Evolutionary conservation across 495 filamentous ascomycete species (phyloP).

Genomic region (Parathielavia hyrcaniae): DNA sequence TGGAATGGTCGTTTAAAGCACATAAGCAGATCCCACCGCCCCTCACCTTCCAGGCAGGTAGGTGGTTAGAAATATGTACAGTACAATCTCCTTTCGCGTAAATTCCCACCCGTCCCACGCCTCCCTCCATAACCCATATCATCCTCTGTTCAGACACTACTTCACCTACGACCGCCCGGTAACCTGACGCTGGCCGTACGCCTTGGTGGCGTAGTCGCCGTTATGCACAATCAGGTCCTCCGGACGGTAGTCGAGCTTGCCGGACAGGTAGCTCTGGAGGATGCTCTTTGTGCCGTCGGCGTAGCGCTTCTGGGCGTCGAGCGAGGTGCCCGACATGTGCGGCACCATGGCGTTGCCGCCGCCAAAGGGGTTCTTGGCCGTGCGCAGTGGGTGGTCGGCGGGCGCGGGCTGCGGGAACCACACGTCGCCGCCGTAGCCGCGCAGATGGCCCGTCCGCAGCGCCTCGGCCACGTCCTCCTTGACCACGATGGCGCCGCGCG

Average conservation of each 20-base stretch:
- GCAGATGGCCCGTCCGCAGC: constrained; percentile 85
- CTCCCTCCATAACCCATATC: no score
- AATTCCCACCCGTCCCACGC: background rate
- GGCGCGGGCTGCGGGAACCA: constrained; percentile 82
- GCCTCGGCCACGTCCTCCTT: constrained; percentile 98
- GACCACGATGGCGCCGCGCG: constrained; percentile 96
- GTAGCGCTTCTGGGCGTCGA: constrained; percentile 96
- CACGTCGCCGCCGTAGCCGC: constrained; percentile 95
- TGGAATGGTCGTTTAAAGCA: background rate
- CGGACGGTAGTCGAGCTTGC: constrained; percentile 76
- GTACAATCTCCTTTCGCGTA: background rate
- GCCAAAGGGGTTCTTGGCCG: constrained; percentile 88
- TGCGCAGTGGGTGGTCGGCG: constrained; percentile 87
- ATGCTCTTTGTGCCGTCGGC: constrained; percentile 84
- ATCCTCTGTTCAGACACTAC: no score
- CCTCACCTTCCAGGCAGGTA: background rate
- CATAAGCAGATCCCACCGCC: background rate
- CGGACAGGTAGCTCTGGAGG: constrained; percentile 82
- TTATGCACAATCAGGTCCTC: constrained; percentile 89
- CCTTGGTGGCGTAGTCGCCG: constrained; percentile 93
- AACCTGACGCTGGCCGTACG: constrained; percentile 72
- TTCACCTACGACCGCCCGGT: background rate
- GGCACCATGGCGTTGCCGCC: constrained; percentile 98
- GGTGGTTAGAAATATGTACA: constrained; percentile 1
- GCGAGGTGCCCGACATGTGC: constrained; percentile 95